phyloP scores from a whole-genome alignment of 2,329 filamentous ascomycete genomes.

The Arthrinium phaeospermum region DNA sequence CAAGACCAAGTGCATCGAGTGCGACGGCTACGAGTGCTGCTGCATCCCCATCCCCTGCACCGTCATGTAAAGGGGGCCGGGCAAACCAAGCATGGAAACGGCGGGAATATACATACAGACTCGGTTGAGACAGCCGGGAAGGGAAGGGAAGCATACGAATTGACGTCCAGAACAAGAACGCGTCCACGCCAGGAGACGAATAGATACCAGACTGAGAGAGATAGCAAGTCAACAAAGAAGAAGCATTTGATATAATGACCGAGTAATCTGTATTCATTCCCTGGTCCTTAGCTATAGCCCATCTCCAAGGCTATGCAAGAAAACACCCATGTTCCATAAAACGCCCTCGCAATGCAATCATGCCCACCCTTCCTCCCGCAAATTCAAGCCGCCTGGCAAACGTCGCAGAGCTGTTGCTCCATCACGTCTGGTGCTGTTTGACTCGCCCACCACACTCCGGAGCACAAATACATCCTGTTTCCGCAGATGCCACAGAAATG shows the following conservation, averaged over 20 bases:
- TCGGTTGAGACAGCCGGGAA: conserved; percentile 15
- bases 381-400: background rate
- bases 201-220: background rate
- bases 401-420: background rate
- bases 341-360: conserved; percentile 1
- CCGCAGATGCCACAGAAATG: background rate
- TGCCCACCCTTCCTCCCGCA: background rate
- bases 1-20: conserved; percentile 56
- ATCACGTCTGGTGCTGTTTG: background rate
- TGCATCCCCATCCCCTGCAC: conserved; percentile 59
- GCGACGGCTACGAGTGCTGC: conserved; percentile 58
- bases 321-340: background rate
- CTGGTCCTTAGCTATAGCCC: background rate
- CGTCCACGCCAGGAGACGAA: background rate
- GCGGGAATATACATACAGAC: background rate
- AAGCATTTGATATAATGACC: background rate
- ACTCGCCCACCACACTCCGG: background rate
- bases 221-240: background rate
- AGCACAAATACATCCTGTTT: background rate
- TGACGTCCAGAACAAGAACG: background rate
- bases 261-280: background rate
- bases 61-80: conserved; percentile 47
- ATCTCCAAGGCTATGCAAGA: background rate
- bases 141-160: conserved; percentile 22
- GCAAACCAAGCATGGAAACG: background rate